phyloP scores from a whole-genome alignment of 306 rosid genomes.

The Trifolium repens region DNA sequence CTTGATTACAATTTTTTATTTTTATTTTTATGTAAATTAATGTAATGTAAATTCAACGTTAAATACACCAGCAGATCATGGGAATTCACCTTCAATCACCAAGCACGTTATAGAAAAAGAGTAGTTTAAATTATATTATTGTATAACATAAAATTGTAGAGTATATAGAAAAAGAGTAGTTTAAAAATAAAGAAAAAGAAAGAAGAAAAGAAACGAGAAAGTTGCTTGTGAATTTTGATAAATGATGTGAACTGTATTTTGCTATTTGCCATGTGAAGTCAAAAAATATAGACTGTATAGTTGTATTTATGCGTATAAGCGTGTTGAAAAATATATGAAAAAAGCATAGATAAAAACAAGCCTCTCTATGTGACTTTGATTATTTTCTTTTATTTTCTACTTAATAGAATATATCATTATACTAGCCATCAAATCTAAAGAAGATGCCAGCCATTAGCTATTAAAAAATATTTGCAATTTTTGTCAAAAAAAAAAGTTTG shows the following conservation, averaged over 20 bases:
- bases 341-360: neutral
- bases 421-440: conserved; percentile 6
- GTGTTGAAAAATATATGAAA: conserved; percentile 44
- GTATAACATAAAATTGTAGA: neutral
- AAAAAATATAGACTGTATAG: conserved; percentile 32
- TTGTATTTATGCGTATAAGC: conserved; percentile 46
- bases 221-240: conserved; percentile 25
- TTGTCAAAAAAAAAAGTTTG: no score
- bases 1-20: neutral
- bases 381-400: neutral
- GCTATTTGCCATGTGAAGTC: conserved; percentile 36
- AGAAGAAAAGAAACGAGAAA: conserved; percentile 5
- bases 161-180: neutral
- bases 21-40: neutral
- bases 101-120: no score
- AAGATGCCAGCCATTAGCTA: neutral
- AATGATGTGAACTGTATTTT: conserved; percentile 34
- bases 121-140: no score
- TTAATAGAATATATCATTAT: neutral
- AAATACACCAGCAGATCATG: conserved; percentile 13
- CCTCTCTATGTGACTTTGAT: neutral
- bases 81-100: conserved; percentile 40
- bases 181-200: neutral
- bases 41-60: neutral
- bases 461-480: neutral